Base-by-base conservation (phyloP, 768 basidiomycete species). In the Macrolepiota albuminosa region DNA sequence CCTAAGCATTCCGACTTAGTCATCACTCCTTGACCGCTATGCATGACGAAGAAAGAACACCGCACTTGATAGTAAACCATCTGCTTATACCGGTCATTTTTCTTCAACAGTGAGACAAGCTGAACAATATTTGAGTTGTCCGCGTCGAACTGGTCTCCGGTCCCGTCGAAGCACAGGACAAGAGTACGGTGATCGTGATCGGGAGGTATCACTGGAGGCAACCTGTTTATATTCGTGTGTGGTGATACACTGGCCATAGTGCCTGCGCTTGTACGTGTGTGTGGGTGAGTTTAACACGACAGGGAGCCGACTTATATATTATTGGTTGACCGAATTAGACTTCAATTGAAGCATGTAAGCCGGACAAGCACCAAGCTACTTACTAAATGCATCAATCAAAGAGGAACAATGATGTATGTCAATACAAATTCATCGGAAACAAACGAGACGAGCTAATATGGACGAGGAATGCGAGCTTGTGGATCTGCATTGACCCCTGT, bases 41-140 rank as follows among this genome's bases (percentile, higher is more conserved):
- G 11, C 11, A 26, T 14, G 18, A 16, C n/a, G 45, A 24, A 11
- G n/a, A 18, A 39, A 43, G 26, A 24, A 40, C 6, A 6, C 57
- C 58, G 4, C 47, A 77, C 82, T 73, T 84, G 84, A 63, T 85
- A 85, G 66, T 84, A 85, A 0, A 82, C 78, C 76, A 83, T 75
- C 71, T 85, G 84, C 66, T 83, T 74, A 36, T 69, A 68, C 42
- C 71, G 68, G 56, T 84, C 80, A 64, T 81, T 75, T 68, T 83
- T 85, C 73, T 80, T 80, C 60, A 84, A 65, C 61, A 81, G 59
- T 4, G 79, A 78, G 24, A 83, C 77, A 6, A 84, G 66, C 58
- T 79, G 72, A 6, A 83, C 81, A 47, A 84, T 76, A 56, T 84
- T 84, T 6, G 83, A 83, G 64, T 84, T 84, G 63, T 82, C 79